Percentiles rank a stretch among this genome's conserved stretches.
phyloP scores from a whole-genome alignment of 2,329 filamentous ascomycete species.

The Fusarium domesticum region DNA sequence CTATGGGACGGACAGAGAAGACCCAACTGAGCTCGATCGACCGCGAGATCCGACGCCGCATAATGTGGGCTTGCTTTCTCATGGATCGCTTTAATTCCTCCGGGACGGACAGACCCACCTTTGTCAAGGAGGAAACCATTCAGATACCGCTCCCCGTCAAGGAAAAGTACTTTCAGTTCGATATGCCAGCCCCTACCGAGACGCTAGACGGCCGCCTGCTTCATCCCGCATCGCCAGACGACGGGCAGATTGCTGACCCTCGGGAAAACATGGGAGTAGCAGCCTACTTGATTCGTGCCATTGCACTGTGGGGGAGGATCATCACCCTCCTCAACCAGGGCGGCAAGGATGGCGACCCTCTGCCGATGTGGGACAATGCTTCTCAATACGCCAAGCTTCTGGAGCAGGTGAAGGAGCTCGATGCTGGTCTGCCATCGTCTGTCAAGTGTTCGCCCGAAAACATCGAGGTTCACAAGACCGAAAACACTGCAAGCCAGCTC shows the following conservation, averaged over 20 bases:
- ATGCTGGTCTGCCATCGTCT: constrained; percentile 63
- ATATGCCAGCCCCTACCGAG: constrained; percentile 86
- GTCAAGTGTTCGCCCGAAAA: constrained; percentile 80
- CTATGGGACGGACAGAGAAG: constrained; percentile 59
- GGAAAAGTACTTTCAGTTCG: constrained; percentile 84
- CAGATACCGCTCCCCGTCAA: constrained; percentile 88
- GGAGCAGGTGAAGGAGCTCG: constrained; percentile 68
- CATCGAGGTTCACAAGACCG: constrained; percentile 76
- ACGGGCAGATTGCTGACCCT: constrained; percentile 62
- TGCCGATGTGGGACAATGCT: constrained; percentile 77
- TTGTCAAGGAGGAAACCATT: constrained; percentile 84
- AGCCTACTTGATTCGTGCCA: constrained; percentile 81
- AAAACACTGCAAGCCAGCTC: constrained; percentile 86
- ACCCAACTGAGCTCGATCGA: constrained; percentile 82
- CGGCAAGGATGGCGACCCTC: constrained; percentile 72
- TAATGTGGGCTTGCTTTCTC: constrained; percentile 97
- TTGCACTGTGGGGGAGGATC: constrained; percentile 86
- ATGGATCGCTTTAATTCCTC: constrained; percentile 99
- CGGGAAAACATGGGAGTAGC: constrained; percentile 91
- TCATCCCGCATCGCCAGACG: constrained; percentile 58
- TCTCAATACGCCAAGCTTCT: constrained; percentile 73
- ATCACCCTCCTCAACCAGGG: constrained; percentile 89
- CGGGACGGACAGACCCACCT: constrained; percentile 86
- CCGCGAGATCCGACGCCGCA: constrained; percentile 84
- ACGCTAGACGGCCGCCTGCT: constrained; percentile 70